Percentiles rank a stretch among this genome's conserved stretches.
Evolutionary conservation across 139 green algal genomes (phyloP).

Genomic region (Pleodorina starrii): DNA sequence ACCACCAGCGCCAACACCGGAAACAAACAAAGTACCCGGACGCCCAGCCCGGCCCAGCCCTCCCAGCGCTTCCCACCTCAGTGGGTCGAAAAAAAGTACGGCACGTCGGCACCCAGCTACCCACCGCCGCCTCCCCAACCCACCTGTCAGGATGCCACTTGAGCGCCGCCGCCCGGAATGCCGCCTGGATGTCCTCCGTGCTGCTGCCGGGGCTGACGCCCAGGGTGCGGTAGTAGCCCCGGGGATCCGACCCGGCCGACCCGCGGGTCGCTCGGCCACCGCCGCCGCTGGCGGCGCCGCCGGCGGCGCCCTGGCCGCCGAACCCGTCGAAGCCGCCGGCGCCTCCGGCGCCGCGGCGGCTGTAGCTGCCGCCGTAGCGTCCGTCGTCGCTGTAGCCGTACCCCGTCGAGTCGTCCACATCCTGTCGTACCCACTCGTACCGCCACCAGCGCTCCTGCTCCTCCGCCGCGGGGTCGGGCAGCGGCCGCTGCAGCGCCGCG

Average conservation of each 20-base stretch:
- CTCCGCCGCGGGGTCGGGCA: neutral
- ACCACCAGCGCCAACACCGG: too few relatives aligned
- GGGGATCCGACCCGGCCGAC: neutral
- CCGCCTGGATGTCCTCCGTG: conserved; percentile 38
- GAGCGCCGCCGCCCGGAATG: conserved; percentile 33
- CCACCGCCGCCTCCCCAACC: neutral
- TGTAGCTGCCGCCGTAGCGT: neutral
- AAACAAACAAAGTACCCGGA: too few relatives aligned
- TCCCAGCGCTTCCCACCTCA: too few relatives aligned
- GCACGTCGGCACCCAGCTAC: too few relatives aligned
- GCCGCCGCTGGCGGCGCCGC: too few relatives aligned
- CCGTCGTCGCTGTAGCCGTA: conserved; percentile 20
- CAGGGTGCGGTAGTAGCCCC: conserved; percentile 30
- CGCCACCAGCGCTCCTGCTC: conserved; percentile 37
- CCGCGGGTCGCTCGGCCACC: neutral
- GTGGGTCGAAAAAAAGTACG: too few relatives aligned
- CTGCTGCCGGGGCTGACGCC: neutral
- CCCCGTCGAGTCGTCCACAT: conserved; percentile 20
- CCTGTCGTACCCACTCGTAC: conserved; percentile 45
- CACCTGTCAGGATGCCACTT: conserved; percentile 47
- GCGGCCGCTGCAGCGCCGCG: neutral
- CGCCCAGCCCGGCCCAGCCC: too few relatives aligned
- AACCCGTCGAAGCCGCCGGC: neutral
- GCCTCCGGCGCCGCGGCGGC: neutral
- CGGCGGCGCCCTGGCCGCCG: neutral